Conservation (phyloP, 805 yeast species). For the Yarrowia phangngaensis region DNA sequence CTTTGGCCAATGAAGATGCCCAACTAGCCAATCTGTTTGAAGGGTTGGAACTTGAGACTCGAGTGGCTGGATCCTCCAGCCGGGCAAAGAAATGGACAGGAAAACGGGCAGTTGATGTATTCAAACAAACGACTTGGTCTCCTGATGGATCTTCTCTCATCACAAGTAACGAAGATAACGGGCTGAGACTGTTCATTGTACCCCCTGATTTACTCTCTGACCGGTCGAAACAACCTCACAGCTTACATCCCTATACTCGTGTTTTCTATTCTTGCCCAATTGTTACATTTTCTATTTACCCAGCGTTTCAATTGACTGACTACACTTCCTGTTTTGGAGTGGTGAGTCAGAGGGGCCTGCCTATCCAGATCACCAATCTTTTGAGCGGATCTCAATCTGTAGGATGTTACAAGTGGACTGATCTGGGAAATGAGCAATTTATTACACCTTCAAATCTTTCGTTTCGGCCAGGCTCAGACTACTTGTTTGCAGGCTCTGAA, state of each 20-base stretch:
- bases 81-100: slow-evolving; percentile 2
- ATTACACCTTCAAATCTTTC: slow-evolving; percentile 5
- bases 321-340: slow-evolving; percentile 27
- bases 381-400: slow-evolving; percentile 7
- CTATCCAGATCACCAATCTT: slow-evolving; percentile 30
- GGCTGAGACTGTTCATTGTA: slow-evolving; percentile 30
- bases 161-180: slow-evolving; percentile 31
- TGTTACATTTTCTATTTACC: slow-evolving; percentile 28
- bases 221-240: background rate
- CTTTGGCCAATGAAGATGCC: slow-evolving; percentile 16
- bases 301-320: slow-evolving; percentile 29
- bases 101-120: slow-evolving; percentile 14
- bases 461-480: slow-evolving; percentile 12
- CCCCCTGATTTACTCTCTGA: slow-evolving; percentile 30
- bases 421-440: slow-evolving; percentile 12
- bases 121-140: slow-evolving; percentile 30
- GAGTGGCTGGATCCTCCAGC: slow-evolving; percentile 7
- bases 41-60: slow-evolving; percentile 15
- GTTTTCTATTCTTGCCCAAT: slow-evolving; percentile 28
- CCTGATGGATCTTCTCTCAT: slow-evolving; percentile 33
- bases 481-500: slow-evolving; percentile 13
- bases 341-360: slow-evolving; percentile 30
- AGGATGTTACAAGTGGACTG: slow-evolving; percentile 25
- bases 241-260: slow-evolving; percentile 28
- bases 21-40: slow-evolving; percentile 5